Evolutionary conservation across 2,329 filamentous ascomycete species (phyloP).

Genomic region (Phaeoacremonium minimum): DNA sequence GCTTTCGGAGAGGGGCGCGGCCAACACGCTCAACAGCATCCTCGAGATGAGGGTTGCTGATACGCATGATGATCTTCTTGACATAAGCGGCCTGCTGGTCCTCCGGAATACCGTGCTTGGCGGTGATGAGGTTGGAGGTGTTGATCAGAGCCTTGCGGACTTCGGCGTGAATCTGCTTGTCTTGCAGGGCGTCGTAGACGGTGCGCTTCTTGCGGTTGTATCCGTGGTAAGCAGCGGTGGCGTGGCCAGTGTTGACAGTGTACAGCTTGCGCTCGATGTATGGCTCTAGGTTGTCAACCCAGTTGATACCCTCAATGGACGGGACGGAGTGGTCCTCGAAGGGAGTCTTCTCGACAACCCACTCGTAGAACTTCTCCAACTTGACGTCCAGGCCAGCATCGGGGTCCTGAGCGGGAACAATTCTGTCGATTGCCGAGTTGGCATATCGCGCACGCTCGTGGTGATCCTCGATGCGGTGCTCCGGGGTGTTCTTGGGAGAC

Average conservation of each 20-base stretch:
- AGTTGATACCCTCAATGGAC: constrained; percentile 82
- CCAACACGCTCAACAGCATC: constrained; percentile 94
- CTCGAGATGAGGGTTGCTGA: constrained; percentile 89
- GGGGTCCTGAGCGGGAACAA: constrained; percentile 85
- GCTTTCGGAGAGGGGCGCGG: constrained; percentile 88
- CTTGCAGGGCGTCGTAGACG: constrained; percentile 83
- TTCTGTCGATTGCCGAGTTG: constrained; percentile 97
- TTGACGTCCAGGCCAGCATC: constrained; percentile 82
- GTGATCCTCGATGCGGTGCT: constrained; percentile 63
- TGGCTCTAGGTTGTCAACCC: constrained; percentile 84
- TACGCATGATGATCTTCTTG: constrained; percentile 85
- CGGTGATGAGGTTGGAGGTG: constrained; percentile 80
- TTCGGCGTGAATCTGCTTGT: constrained; percentile 72
- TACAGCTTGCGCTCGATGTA: constrained; percentile 99
- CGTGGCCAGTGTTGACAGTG: constrained; percentile 98
- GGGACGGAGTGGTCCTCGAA: constrained; percentile 71
- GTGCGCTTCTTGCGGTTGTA: constrained; percentile 81
- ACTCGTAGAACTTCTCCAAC: constrained; percentile 98
- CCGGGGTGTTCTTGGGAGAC: constrained; percentile 65
- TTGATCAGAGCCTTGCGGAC: constrained; percentile 79
- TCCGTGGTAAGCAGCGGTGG: constrained; percentile 92
- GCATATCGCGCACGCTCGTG: constrained; percentile 79
- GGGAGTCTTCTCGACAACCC: constrained; percentile 87
- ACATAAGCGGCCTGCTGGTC: constrained; percentile 83
- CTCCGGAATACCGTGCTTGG: constrained; percentile 75